Base-by-base conservation (phyloP, 345 rosid genomes). In the Crucihimalaya himalaica region DNA sequence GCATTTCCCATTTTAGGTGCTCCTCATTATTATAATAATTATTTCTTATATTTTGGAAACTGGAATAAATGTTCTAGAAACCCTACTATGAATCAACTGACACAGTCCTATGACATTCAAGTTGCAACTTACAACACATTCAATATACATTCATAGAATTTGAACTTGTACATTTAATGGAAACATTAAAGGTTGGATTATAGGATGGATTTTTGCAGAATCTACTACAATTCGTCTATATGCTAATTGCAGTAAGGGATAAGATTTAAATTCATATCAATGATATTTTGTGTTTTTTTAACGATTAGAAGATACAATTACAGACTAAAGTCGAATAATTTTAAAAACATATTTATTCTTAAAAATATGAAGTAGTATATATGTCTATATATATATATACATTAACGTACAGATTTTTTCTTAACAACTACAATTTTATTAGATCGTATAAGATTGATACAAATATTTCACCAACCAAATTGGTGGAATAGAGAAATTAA, bases 151-250 rank as follows among this genome's bases (percentile, higher is more conserved):
- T 55, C 54, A 56, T 42, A 16, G 42, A 40, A 55, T 29, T 28
- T 68, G 72, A 68, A 68, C 63, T 25, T 25, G n/a, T 29, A 67
- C 51, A 67, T 67, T 39, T 68, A 25, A 39, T 53, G 29, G 35
- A n/a, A 39, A 53, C 29, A 39, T 25, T 14, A n/a, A 21, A 68
- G 4, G 35, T 39, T 4, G 18, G 39, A 39, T 53, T 39, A 54
- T 12, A 56, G 13, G 32, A 43, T 55, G 6, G 3, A 23, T 21
- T 66, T 48, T 66, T 50, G 10, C 21, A 34, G n/a, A 48, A 21
- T 23, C 34, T 31, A 29, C 16, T 7, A 31, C 34, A 63, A 28
- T 63, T 4, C 7, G 28, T 64, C 7, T 46, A 64, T 29, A 63
- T 63, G 27, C 18, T 63, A 28, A 63, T 21, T 63, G 21, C 25